A percentile compares a stretch with the other conserved stretches of the same genome.
These are phyloP conservation scores for Torrubiellomyces zombiae DNA, from an alignment of 2,329 filamentous ascomycete genomes.

Conservation along the genomic window DNA sequence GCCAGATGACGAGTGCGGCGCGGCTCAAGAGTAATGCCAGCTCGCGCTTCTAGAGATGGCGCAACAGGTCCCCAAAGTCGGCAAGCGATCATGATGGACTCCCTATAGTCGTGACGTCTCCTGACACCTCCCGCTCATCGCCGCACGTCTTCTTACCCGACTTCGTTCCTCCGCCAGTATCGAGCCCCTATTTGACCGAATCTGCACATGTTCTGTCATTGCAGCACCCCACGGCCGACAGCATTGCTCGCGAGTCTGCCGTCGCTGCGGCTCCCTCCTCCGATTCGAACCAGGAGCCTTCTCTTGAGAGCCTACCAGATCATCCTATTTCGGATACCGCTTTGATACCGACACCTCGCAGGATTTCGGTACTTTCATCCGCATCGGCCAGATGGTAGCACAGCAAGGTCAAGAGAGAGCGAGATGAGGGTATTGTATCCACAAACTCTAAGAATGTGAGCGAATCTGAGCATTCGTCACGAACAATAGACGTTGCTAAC, in stretches of 20 bases:
- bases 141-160: constrained; percentile 5
- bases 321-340: too few relatives aligned
- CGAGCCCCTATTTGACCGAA: constrained; percentile 29
- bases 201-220: constrained; percentile 30
- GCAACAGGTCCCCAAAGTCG: constrained; percentile 19
- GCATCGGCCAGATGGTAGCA: constrained; percentile 5
- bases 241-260: too few relatives aligned
- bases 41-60: constrained; percentile 23
- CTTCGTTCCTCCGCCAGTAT: constrained; percentile 7
- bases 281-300: constrained; percentile 5
- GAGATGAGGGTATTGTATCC: too few relatives aligned
- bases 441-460: too few relatives aligned
- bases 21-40: constrained; percentile 16
- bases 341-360: too few relatives aligned
- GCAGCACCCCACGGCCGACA: constrained; percentile 19
- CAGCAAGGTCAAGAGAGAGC: constrained; percentile 9
- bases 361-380: too few relatives aligned
- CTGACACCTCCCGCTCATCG: constrained; percentile 8
- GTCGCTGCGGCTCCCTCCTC: too few relatives aligned
- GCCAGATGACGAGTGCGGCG: constrained; percentile 16
- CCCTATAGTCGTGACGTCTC: constrained; percentile 9
- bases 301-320: too few relatives aligned
- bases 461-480: too few relatives aligned
- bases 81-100: constrained; percentile 16
- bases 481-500: too few relatives aligned